Base-by-base conservation (phyloP, 2,329 filamentous ascomycete species). In the Ascochyta viciae-villosae region DNA sequence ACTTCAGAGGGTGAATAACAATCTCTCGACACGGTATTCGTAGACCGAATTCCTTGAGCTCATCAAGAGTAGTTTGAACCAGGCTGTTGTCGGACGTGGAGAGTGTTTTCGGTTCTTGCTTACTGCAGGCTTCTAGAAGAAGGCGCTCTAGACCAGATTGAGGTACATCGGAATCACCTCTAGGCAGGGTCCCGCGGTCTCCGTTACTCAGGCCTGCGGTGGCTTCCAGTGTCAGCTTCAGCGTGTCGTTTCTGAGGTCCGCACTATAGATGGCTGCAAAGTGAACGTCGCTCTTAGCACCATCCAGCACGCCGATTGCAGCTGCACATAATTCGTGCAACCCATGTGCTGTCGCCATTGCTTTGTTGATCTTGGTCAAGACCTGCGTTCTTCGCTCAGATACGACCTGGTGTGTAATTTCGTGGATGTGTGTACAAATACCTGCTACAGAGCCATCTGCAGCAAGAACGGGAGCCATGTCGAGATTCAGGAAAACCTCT, bases 401-500 rank as follows among this genome's bases (percentile, higher is more conserved):
- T 56, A 94, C 85, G 67, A 89, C 90, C n/a, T 89, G 82, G 23
- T 88, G 78, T 0, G 90, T 94, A 67, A 91, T 91, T 62, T 94
- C 90, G 62, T 92, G 92, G 0, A 87, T 84, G 2, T 89, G 89
- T 66, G 92, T 92, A 70, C 91, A 92, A 0, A 93, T 73, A 1
- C 89, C 90, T 50, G 89, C 84, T 9, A 92, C 88, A 10, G 83
- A 83, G 4, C 90, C 90, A 57, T 92, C 87, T 27, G 82, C 81
- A 3, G 89, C 90, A 3, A 93, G 83, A 49, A 93, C 79, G 0
- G 90, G 90, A 16, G 92, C 87, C 34, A 93, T 85, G 0, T 86
- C 88, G 89, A 89, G 92, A n/a, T 87, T 89, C 71, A 93, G 92
- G 68, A 89, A 93, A 0, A 88, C 86, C 68, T 94, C 90, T 73